Evolutionary conservation across 257 asterid species (phyloP).

Genomic region (Avicennia marina): DNA sequence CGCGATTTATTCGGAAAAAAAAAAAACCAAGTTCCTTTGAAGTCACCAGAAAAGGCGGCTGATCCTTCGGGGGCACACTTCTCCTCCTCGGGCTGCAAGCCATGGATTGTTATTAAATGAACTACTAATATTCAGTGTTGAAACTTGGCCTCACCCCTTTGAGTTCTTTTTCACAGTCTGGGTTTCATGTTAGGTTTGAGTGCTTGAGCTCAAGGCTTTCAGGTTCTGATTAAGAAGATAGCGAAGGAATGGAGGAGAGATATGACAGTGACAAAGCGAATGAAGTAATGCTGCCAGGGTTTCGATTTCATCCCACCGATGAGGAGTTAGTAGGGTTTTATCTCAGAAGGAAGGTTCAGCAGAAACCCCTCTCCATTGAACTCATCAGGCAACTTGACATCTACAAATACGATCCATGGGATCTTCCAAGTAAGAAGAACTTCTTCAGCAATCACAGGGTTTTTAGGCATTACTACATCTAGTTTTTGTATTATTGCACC

Average conservation of each 20-base stretch:
- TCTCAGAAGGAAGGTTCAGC: slow-evolving; percentile 66
- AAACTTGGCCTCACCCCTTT: slow-evolving; percentile 12
- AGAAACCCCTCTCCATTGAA: slow-evolving; percentile 73
- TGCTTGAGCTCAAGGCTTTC: too few relatives aligned
- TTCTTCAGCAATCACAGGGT: too few relatives aligned
- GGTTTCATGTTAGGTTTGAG: slow-evolving; percentile 4
- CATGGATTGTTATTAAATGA: slow-evolving; percentile 36
- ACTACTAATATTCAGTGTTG: slow-evolving; percentile 9
- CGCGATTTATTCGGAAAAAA: not conserved
- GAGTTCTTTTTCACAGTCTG: slow-evolving; percentile 11
- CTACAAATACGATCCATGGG: slow-evolving; percentile 97
- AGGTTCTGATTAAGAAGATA: too few relatives aligned
- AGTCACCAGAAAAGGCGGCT: slow-evolving; percentile 94
- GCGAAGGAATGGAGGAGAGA: not conserved
- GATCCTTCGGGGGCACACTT: slow-evolving; percentile 80
- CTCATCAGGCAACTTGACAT: slow-evolving; percentile 90
- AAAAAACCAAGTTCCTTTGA: slow-evolving; percentile 40
- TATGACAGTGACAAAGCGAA: slow-evolving; percentile 33
- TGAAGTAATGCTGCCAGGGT: slow-evolving; percentile 82
- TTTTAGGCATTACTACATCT: too few relatives aligned
- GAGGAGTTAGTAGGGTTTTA: slow-evolving; percentile 97
- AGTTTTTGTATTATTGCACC: too few relatives aligned
- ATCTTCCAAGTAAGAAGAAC: slow-evolving; percentile 83
- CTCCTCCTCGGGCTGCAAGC: slow-evolving; percentile 51
- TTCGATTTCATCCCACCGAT: slow-evolving; percentile 93